phyloP scores from a whole-genome alignment of 2,329 filamentous ascomycete species.

The Scorias spongiosa region DNA sequence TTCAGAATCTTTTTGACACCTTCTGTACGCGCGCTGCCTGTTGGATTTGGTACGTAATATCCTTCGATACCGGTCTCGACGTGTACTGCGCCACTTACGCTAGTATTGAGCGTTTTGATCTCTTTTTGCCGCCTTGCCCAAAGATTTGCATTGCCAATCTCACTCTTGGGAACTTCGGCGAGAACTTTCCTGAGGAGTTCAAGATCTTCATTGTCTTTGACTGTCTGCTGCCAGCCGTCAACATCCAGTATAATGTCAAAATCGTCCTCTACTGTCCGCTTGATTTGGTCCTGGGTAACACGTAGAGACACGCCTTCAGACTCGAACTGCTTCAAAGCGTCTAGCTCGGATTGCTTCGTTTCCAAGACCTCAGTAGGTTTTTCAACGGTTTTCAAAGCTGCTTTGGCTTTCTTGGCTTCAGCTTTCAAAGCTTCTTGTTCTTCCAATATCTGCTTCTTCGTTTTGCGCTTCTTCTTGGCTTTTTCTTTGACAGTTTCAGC shows the following conservation, averaged over 20 bases:
- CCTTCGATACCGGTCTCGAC: slow-evolving; percentile 43
- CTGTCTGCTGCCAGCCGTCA: slow-evolving; percentile 52
- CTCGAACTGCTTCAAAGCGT: slow-evolving; percentile 32
- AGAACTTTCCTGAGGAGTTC: slow-evolving; percentile 39
- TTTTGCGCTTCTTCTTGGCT: slow-evolving; percentile 48
- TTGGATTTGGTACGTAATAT: slow-evolving; percentile 71
- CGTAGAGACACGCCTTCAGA: slow-evolving; percentile 41
- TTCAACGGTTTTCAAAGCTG: slow-evolving; percentile 13
- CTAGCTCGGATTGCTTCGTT: slow-evolving; percentile 28
- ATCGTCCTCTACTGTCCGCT: slow-evolving; percentile 52
- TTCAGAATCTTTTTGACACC: slow-evolving; percentile 92
- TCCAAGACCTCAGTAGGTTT: slow-evolving; percentile 23
- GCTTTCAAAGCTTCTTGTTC: slow-evolving; percentile 46
- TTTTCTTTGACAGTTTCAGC: slow-evolving; percentile 27
- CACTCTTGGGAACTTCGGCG: slow-evolving; percentile 28
- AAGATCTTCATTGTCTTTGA: slow-evolving; percentile 57
- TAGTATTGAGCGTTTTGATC: slow-evolving; percentile 52
- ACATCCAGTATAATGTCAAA: slow-evolving; percentile 49
- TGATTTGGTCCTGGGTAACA: slow-evolving; percentile 43
- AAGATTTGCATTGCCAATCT: slow-evolving; percentile 41
- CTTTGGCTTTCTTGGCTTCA: slow-evolving; percentile 17
- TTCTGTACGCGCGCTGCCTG: slow-evolving; percentile 80
- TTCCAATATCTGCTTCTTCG: slow-evolving; percentile 62
- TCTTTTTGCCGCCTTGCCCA: slow-evolving; percentile 62
- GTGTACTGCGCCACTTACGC: slow-evolving; percentile 37